phyloP scores from a whole-genome alignment of 306 rosid species.

The Echinosophora koreensis region DNA sequence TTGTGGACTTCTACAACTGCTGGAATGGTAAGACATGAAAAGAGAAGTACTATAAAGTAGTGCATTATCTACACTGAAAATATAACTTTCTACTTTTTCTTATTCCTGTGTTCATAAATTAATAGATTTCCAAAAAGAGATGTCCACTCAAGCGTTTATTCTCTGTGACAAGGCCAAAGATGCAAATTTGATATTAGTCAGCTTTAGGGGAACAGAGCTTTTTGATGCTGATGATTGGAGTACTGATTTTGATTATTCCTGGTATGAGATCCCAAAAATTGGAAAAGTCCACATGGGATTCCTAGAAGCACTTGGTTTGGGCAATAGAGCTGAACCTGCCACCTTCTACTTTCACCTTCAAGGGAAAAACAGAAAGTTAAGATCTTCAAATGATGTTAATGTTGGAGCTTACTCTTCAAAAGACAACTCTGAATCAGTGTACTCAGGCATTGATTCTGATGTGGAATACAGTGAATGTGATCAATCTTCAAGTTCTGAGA shows the following conservation, averaged over 20 bases:
- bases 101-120: slow-evolving; percentile 12
- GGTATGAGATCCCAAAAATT: slow-evolving; percentile 73
- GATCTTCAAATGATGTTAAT: slow-evolving; percentile 34
- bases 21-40: slow-evolving; percentile 66
- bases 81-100: neutral
- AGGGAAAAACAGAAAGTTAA: slow-evolving; percentile 11
- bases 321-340: slow-evolving; percentile 55
- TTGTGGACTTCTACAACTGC: slow-evolving; percentile 73
- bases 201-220: slow-evolving; percentile 85
- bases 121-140: slow-evolving; percentile 65
- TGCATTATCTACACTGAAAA: slow-evolving; percentile 20
- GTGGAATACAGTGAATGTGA: slow-evolving; percentile 15
- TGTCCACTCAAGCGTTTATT: slow-evolving; percentile 65
- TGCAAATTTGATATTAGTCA: slow-evolving; percentile 73
- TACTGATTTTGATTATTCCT: slow-evolving; percentile 83
- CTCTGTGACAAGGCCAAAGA: slow-evolving; percentile 71
- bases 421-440: slow-evolving; percentile 29
- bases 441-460: slow-evolving; percentile 41
- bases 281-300: slow-evolving; percentile 86
- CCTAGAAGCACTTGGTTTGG: slow-evolving; percentile 85
- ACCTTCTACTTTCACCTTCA: slow-evolving; percentile 58
- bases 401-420: slow-evolving; percentile 27
- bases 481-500: slow-evolving; percentile 39
- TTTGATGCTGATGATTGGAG: slow-evolving; percentile 80
- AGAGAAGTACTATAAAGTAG: neutral